Conservation (phyloP, 306 rosid species). For the Vigna angularis region DNA sequence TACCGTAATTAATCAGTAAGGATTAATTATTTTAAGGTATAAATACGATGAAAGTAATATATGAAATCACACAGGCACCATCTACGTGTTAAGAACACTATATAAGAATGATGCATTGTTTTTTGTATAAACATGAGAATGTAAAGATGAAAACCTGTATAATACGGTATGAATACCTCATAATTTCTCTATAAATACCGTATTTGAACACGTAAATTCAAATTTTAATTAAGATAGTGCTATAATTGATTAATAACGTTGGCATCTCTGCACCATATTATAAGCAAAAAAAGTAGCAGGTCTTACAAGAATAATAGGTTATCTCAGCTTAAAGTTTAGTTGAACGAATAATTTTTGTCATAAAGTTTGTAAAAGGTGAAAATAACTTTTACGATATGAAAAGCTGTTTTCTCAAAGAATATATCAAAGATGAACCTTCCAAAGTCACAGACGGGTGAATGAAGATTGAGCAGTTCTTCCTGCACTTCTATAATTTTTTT, state of each 20-base stretch:
- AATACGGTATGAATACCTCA: too few relatives aligned
- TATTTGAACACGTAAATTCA: neutral
- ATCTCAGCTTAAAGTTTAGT: neutral
- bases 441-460: neutral
- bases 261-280: neutral
- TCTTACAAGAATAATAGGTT: neutral
- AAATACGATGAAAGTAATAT: neutral
- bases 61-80: too few relatives aligned
- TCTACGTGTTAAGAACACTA: too few relatives aligned
- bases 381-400: neutral
- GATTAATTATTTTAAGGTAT: too few relatives aligned
- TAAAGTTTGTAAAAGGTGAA: constrained; percentile 1
- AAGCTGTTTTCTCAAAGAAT: neutral
- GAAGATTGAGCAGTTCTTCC: too few relatives aligned
- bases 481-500: too few relatives aligned
- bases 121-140: too few relatives aligned
- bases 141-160: too few relatives aligned
- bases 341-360: neutral
- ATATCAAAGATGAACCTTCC: constrained; percentile 1
- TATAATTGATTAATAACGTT: too few relatives aligned
- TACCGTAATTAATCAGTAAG: too few relatives aligned
- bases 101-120: too few relatives aligned
- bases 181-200: too few relatives aligned
- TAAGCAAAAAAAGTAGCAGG: neutral
- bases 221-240: neutral